phyloP scores from a whole-genome alignment of 371 early-diverging fungal species.

The Mucor saturninus region DNA sequence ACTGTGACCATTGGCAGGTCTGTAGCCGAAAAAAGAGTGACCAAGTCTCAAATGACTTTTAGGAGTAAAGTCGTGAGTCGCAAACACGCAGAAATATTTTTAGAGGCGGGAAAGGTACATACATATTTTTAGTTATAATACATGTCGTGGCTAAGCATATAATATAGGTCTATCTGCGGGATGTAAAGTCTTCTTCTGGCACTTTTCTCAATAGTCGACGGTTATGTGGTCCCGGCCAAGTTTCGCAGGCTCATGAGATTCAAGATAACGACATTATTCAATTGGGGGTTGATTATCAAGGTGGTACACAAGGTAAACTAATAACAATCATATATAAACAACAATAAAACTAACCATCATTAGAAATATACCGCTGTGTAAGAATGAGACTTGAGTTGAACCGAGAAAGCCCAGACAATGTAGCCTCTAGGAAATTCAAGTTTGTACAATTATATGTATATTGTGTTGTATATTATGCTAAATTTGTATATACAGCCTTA shows the following conservation, averaged over 20 bases:
- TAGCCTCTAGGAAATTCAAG: slow-evolving; percentile 54
- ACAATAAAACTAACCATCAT: not conserved
- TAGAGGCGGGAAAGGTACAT: slow-evolving; percentile 52
- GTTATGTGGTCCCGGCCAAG: slow-evolving; percentile 81
- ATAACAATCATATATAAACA: not conserved
- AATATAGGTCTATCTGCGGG: slow-evolving; percentile 80
- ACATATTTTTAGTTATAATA: not conserved
- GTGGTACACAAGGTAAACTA: slow-evolving; percentile 77
- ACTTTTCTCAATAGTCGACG: slow-evolving; percentile 94
- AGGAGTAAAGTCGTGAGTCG: slow-evolving; percentile 78
- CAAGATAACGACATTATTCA: slow-evolving; percentile 92
- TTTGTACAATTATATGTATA: not conserved
- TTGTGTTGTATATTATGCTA: not conserved
- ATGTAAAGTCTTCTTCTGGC: slow-evolving; percentile 93
- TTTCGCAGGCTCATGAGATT: slow-evolving; percentile 76
- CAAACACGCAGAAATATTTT: slow-evolving; percentile 79
- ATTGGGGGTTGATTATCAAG: slow-evolving; percentile 95
- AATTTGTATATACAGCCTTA: slow-evolving; percentile 7
- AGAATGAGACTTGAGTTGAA: slow-evolving; percentile 80
- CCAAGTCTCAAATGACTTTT: slow-evolving; percentile 69
- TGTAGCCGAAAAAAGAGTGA: slow-evolving; percentile 64
- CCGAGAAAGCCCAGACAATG: slow-evolving; percentile 60
- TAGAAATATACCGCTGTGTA: slow-evolving; percentile 73
- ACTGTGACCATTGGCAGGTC: slow-evolving; percentile 73
- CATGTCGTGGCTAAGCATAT: too few relatives aligned